Conservation (phyloP, 208 protist genomes). For the Trypanosoma platydactyli region DNA sequence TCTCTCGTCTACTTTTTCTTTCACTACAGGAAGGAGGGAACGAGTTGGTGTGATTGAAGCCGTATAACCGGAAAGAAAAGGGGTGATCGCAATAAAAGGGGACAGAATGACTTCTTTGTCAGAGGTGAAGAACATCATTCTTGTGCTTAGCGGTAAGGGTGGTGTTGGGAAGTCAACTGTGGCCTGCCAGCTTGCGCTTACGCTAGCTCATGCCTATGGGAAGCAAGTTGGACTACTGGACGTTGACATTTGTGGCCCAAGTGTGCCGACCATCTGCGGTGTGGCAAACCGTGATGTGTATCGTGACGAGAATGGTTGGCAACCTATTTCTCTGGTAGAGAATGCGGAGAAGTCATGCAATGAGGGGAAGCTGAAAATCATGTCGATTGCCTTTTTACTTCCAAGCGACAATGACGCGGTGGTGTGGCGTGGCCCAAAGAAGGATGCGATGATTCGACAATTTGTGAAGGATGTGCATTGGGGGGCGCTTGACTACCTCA, state of each 20-base stretch:
- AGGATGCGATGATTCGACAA: constrained; percentile 93
- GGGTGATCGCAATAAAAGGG: neutral
- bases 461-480: constrained; percentile 89
- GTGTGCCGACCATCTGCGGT: constrained; percentile 96
- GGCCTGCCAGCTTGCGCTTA: constrained; percentile 95
- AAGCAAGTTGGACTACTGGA: constrained; percentile 91
- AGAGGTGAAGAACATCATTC: constrained; percentile 95
- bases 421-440: constrained; percentile 97
- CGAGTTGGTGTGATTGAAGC: neutral
- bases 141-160: constrained; percentile 99
- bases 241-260: constrained; percentile 94
- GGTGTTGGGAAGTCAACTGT: constrained; percentile 99
- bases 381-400: constrained; percentile 99
- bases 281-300: constrained; percentile 90
- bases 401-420: constrained; percentile 95
- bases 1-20: too few species aligned
- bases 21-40: neutral
- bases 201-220: constrained; percentile 67
- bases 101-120: constrained; percentile 24
- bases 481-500: constrained; percentile 88
- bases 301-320: constrained; percentile 79
- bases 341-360: neutral
- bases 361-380: constrained; percentile 70
- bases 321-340: constrained; percentile 58
- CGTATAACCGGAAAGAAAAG: too few species aligned